Conservation (phyloP, 768 basidiomycete species). For the Boletus vermiculosoides region DNA sequence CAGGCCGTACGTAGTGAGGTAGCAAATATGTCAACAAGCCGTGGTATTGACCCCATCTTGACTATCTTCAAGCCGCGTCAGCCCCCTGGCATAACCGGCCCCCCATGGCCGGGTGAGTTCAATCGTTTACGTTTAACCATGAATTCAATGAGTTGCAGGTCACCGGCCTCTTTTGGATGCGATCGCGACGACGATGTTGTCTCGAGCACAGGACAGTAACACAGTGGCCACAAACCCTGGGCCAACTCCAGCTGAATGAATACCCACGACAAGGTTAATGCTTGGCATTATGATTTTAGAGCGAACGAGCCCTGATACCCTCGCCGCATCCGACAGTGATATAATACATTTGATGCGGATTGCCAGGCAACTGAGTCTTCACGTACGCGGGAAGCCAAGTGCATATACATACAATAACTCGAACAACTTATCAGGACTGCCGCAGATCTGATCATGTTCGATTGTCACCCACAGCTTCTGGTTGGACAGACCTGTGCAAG, state of each 20-base stretch:
- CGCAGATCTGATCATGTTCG: conserved; percentile 12
- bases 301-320: conserved; percentile 3
- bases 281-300: conserved; percentile 1
- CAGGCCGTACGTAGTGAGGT: conserved; percentile 1
- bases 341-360: conserved; percentile 21
- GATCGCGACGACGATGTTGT: neutral
- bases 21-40: conserved; percentile 10
- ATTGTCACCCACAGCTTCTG: conserved; percentile 18
- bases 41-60: neutral
- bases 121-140: neutral
- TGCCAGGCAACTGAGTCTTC: conserved; percentile 23
- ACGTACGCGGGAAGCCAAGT: conserved; percentile 16
- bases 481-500: neutral
- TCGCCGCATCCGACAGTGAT: conserved; percentile 2
- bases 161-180: neutral
- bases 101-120: neutral
- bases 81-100: no score
- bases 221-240: neutral
- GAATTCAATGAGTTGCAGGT: neutral
- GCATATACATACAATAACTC: neutral
- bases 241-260: neutral
- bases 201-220: neutral
- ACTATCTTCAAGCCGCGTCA: no score
- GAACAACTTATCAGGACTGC: neutral
- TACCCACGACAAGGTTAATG: neutral